These are phyloP conservation scores for Cercospora brassicicola DNA, from an alignment of 2,329 filamentous ascomycete species.

Conservation along the genomic window DNA sequence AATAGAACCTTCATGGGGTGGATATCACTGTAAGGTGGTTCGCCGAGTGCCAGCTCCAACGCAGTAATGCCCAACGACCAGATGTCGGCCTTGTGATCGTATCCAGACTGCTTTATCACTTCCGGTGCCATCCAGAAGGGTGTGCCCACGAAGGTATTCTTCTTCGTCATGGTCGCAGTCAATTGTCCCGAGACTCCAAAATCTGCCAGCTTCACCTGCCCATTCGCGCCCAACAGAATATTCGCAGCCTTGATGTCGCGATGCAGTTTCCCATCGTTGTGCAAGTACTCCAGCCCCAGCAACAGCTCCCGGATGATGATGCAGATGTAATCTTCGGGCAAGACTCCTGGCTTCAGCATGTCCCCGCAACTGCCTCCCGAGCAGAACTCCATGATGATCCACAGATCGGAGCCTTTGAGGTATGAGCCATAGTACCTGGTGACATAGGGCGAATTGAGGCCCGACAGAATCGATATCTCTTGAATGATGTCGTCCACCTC, in stretches of 20 bases:
- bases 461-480: conserved; percentile 95
- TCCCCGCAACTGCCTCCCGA: conserved; percentile 95
- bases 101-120: conserved; percentile 96
- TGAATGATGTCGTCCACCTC: conserved; percentile 99
- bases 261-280: conserved; percentile 93
- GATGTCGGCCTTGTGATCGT: conserved; percentile 96
- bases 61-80: conserved; percentile 97
- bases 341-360: conserved; percentile 87
- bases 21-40: conserved; percentile 92
- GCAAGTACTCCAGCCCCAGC: conserved; percentile 86
- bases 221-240: conserved; percentile 81
- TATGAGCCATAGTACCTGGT: conserved; percentile 98
- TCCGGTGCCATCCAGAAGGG: conserved; percentile 99
- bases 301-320: conserved; percentile 91
- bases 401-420: conserved; percentile 90
- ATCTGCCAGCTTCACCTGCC: conserved; percentile 94
- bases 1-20: conserved; percentile 99
- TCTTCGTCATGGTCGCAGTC: conserved; percentile 98
- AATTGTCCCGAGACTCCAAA: conserved; percentile 96
- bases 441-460: conserved; percentile 92
- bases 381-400: conserved; percentile 99
- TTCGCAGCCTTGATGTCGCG: conserved; percentile 99
- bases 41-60: conserved; percentile 84
- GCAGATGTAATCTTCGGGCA: conserved; percentile 93
- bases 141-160: conserved; percentile 97